These are phyloP conservation scores for Plasmodium malariae DNA, from an alignment of 169 alveolate genomes.

Conservation along the genomic window DNA sequence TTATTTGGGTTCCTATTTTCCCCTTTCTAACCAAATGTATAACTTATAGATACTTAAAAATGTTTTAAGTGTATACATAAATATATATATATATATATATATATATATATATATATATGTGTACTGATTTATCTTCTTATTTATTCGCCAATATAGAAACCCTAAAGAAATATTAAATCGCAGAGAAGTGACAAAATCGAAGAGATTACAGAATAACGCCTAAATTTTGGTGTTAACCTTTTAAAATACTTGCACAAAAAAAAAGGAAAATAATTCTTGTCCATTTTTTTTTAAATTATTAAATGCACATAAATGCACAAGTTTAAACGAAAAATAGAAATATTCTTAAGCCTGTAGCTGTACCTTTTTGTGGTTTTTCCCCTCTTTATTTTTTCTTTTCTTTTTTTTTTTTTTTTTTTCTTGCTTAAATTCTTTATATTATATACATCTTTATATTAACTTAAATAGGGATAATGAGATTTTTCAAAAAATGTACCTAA, in stretches of 20 bases:
- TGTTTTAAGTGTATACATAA: no score
- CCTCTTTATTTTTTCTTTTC: no score
- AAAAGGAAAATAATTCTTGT: background rate
- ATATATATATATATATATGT: background rate
- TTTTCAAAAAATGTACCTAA: no score
- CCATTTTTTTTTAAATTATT: background rate
- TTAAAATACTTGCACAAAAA: background rate
- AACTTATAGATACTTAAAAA: no score
- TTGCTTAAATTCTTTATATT: background rate
- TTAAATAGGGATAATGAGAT: no score
- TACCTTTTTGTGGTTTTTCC: no score
- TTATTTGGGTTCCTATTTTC: background rate
- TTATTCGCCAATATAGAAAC: background rate
- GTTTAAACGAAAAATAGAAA: background rate
- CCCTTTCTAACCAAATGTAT: background rate
- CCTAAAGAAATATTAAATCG: background rate
- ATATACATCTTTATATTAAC: no score
- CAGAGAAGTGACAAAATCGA: background rate
- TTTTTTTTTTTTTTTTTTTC: background rate
- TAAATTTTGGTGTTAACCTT: background rate
- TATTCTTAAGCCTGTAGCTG: background rate
- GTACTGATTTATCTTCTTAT: background rate
- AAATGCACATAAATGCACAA: conserved; percentile 46
- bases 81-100: no score
- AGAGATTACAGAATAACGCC: background rate